phyloP scores from a whole-genome alignment of 352 stramenopile species.

The Thalassiosira livingstoniorum region DNA sequence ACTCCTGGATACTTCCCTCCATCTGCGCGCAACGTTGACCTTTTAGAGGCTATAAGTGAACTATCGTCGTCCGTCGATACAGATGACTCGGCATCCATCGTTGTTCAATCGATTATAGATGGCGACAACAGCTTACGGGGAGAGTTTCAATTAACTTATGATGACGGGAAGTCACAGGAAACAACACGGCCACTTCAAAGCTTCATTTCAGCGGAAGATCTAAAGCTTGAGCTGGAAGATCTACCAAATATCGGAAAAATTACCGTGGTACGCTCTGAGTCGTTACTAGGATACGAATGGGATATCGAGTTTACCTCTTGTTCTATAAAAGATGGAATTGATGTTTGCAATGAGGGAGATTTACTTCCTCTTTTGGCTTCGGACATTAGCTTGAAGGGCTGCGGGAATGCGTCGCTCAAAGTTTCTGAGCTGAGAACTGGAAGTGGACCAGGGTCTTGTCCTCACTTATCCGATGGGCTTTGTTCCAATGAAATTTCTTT shows the following conservation, averaged over 20 bases:
- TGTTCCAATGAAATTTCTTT: conserved; percentile 63
- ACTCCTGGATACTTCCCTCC: conserved; percentile 93
- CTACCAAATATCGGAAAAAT: conserved; percentile 93
- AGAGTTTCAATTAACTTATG: conserved; percentile 70
- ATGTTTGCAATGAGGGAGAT: conserved; percentile 92
- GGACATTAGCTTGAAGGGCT: conserved; percentile 61
- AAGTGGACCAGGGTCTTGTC: conserved; percentile 56
- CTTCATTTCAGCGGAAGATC: conserved; percentile 91
- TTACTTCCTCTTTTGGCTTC: conserved; percentile 81
- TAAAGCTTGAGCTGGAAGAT: conserved; percentile 91
- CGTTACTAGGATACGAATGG: conserved; percentile 88
- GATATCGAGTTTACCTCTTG: conserved; percentile 91
- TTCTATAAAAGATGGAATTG: conserved; percentile 59
- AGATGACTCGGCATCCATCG: conserved; percentile 43
- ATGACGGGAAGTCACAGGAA: conserved; percentile 67
- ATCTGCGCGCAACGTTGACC: conserved; percentile 59
- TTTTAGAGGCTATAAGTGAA: conserved; percentile 52
- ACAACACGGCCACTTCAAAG: conserved; percentile 89
- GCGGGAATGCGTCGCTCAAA: conserved; percentile 38
- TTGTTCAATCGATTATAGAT: conserved; percentile 37
- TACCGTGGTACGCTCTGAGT: conserved; percentile 83
- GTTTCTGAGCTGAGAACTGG: conserved; percentile 59
- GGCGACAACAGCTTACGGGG: conserved; percentile 66
- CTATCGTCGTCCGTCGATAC: conserved; percentile 49
- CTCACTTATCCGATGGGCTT: conserved; percentile 51